Evolutionary conservation across 305 asterid species (phyloP).

Genomic region (Fraxinus paxiana): DNA sequence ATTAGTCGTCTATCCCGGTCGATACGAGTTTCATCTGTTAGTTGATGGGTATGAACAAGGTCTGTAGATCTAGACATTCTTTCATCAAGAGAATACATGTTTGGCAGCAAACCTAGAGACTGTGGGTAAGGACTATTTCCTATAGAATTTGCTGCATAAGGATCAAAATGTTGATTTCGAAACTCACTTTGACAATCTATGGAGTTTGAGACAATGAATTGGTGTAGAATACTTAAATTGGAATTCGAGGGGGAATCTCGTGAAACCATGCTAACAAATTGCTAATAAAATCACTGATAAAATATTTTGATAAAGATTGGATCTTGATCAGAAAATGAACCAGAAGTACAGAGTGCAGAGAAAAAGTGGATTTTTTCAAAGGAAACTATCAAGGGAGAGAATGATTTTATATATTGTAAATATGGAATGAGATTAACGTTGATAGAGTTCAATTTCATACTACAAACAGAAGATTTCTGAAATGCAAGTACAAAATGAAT

Average conservation of each 20-base stretch:
- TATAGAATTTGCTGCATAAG: slow-evolving; percentile 32
- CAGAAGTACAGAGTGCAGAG: neutral
- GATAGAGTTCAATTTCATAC: neutral
- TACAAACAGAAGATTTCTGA: neutral
- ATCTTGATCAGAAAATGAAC: slow-evolving; percentile 18
- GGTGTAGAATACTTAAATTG: slow-evolving; percentile 54
- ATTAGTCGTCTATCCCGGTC: slow-evolving; percentile 47
- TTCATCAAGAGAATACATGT: slow-evolving; percentile 32
- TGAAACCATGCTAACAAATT: slow-evolving; percentile 50
- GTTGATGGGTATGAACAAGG: slow-evolving; percentile 33
- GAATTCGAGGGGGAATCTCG: slow-evolving; percentile 55
- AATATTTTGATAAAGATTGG: neutral
- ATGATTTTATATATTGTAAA: neutral
- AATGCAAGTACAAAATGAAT: slow-evolving; percentile 23
- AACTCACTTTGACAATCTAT: slow-evolving; percentile 40
- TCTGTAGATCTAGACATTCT: slow-evolving; percentile 36
- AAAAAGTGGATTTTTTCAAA: neutral
- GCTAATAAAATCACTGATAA: neutral
- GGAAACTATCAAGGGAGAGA: neutral
- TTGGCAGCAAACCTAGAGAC: slow-evolving; percentile 31
- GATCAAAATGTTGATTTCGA: slow-evolving; percentile 37
- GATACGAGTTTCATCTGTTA: slow-evolving; percentile 35
- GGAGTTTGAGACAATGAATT: slow-evolving; percentile 51
- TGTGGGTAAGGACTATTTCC: slow-evolving; percentile 26
- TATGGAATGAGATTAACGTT: neutral